Evolutionary conservation across 2,329 filamentous ascomycete genomes (phyloP), one percentile per base, ranked within the genome.

Genomic region (Penicillium sp.): DNA sequence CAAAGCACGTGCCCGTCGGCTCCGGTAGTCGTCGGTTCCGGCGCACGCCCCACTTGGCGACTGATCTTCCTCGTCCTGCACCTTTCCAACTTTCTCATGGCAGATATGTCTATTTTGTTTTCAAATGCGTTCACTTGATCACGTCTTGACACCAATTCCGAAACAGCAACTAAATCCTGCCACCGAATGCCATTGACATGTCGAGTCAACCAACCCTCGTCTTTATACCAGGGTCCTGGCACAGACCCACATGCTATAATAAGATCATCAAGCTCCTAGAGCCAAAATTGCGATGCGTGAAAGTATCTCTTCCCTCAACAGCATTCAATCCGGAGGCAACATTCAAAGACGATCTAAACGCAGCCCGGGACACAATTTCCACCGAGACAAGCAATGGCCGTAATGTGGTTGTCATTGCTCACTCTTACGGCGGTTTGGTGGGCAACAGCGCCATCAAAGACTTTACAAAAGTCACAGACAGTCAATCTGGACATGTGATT

Each of bases 191-290:
- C 2, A 34, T 2, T n/a, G 29, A 15, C 7, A 55, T 50, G 49
- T 13, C 45, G 15, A 13, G 30, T 26, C 10, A 27, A 32, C 70
- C 72, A 34, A 73, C 71, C 8, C 61, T 81, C 0, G 52, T 82
- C 49, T 71, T 82, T 17, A 68, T 82, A 1, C 78, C 71, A 1
- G 79, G 79, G 4, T 70, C 77, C 21, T 81, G 79, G 78, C 79
- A 82, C 49, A 59, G 52, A 4, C 62, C 75, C 1, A 65, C 58
- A 10, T 73, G 64, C 52, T 78, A 72, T 63, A 52, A 65, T 50
- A 69, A 69, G 34, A 46, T 78, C 46, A 65, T 63, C 10, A 59
- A 67, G 1, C 52, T 69, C 21, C 61, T 79, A 46, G 45, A 59
- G n/a, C 53, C 71, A 5, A 36, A 56, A 2, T 62, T 71, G 34